phyloP scores from a whole-genome alignment of 371 early-diverging fungal genomes.

The Synchytrium microbalum region DNA sequence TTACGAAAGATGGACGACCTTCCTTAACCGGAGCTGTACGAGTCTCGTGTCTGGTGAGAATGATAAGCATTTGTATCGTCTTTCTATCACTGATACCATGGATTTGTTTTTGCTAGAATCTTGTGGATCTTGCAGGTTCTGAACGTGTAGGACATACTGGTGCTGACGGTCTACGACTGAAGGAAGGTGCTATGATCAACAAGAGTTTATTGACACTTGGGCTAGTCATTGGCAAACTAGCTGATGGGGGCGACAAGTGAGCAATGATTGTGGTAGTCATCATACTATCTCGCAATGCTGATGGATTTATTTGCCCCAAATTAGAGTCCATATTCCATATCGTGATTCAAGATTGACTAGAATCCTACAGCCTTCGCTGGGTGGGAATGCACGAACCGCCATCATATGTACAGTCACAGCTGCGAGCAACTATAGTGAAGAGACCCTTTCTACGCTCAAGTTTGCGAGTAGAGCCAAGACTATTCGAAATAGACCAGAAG shows the following conservation, averaged over 20 bases:
- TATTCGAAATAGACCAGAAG: slow-evolving; percentile 55
- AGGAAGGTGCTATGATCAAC: slow-evolving; percentile 62
- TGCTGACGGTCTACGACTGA: slow-evolving; percentile 49
- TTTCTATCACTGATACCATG: background rate
- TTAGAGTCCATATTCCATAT: slow-evolving; percentile 46
- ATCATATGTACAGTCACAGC: slow-evolving; percentile 67
- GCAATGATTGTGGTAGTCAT: background rate
- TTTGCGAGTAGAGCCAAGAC: slow-evolving; percentile 67
- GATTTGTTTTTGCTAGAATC: slow-evolving; percentile 20
- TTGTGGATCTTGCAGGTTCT: slow-evolving; percentile 69
- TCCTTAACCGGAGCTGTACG: slow-evolving; percentile 17
- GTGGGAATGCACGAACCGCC: slow-evolving; percentile 58
- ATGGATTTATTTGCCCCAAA: background rate
- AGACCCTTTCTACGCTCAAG: slow-evolving; percentile 58
- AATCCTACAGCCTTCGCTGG: slow-evolving; percentile 66
- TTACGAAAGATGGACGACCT: background rate
- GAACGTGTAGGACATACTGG: slow-evolving; percentile 52
- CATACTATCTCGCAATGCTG: background rate
- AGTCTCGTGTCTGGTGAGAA: slow-evolving; percentile 19
- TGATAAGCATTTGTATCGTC: background rate
- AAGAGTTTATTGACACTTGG: slow-evolving; percentile 50
- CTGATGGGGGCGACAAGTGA: slow-evolving; percentile 29
- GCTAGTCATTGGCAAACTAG: slow-evolving; percentile 45
- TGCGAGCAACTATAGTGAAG: slow-evolving; percentile 44
- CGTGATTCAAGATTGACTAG: slow-evolving; percentile 60